A percentile compares a stretch with the other conserved stretches of the same genome.
phyloP scores from a whole-genome alignment of 805 yeast species.

The Candida taoyuanica region DNA sequence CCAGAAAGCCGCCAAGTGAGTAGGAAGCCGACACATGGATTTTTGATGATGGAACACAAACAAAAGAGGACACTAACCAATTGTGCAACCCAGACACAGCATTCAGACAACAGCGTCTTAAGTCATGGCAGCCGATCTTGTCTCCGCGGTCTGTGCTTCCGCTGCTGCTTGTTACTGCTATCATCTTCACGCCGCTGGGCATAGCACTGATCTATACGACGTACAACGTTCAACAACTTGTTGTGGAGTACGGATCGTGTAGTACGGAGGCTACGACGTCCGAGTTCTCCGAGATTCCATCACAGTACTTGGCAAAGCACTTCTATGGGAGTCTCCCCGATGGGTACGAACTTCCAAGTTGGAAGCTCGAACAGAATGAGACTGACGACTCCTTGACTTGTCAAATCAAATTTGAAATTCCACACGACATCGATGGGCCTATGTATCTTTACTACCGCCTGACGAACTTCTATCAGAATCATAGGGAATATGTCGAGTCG shows the following conservation, averaged over 20 bases:
- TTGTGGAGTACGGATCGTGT: slow-evolving; percentile 75
- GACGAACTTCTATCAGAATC: slow-evolving; percentile 92
- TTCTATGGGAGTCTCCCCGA: slow-evolving; percentile 38
- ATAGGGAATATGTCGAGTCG: slow-evolving; percentile 86
- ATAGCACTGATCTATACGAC: slow-evolving; percentile 77
- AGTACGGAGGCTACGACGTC: slow-evolving; percentile 41
- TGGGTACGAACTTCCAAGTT: slow-evolving; percentile 41
- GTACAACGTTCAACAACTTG: slow-evolving; percentile 69
- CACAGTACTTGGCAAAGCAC: slow-evolving; percentile 52
- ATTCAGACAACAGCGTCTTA: slow-evolving; percentile 65
- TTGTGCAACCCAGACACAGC: too few relatives aligned
- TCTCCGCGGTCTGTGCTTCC: slow-evolving; percentile 92
- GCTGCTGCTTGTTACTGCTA: slow-evolving; percentile 63
- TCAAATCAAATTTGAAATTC: slow-evolving; percentile 64
- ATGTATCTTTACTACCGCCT: slow-evolving; percentile 76
- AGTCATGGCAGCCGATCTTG: slow-evolving; percentile 77
- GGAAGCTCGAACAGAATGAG: slow-evolving; percentile 48
- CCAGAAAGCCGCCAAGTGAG: slow-evolving; percentile 50
- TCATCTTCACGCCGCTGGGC: slow-evolving; percentile 88
- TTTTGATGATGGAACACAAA: too few relatives aligned
- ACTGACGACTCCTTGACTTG: slow-evolving; percentile 46
- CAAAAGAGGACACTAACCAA: too few relatives aligned
- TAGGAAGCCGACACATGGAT: too few relatives aligned
- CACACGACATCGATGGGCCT: slow-evolving; percentile 65
- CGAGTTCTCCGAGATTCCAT: slow-evolving; percentile 49